phyloP scores from a whole-genome alignment of 2,329 filamentous ascomycete species.

The Cladosporium sp. region DNA sequence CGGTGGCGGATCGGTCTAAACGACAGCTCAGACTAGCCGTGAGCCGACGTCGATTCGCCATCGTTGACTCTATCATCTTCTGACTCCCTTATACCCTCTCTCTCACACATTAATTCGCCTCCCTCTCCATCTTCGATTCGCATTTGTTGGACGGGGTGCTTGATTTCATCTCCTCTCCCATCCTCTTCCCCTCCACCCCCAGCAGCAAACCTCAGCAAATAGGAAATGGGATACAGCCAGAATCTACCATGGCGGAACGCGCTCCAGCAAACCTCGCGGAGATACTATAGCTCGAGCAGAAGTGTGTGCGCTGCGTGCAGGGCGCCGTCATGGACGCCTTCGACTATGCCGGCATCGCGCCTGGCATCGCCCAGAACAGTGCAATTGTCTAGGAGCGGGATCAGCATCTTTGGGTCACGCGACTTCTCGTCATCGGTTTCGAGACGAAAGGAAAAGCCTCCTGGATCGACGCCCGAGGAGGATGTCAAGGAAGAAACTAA shows the following conservation, averaged over 20 bases:
- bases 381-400: constrained; percentile 2
- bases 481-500: constrained; percentile 39
- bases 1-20: no score
- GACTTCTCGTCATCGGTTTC: constrained; percentile 39
- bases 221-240: constrained; percentile 60
- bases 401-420: constrained; percentile 23
- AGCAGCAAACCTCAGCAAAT: constrained; percentile 3
- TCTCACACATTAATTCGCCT: no score
- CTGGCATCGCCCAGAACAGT: constrained; percentile 16
- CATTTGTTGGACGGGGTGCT: no score
- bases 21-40: no score
- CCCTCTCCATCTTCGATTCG: no score
- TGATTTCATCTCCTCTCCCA: no score
- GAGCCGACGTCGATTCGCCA: no score
- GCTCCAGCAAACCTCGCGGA: constrained; percentile 30
- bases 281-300: constrained; percentile 25
- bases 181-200: neutral
- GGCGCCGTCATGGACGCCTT: constrained; percentile 17
- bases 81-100: no score
- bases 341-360: constrained; percentile 19
- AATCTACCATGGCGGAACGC: constrained; percentile 62
- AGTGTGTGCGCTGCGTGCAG: constrained; percentile 26
- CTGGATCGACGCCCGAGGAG: constrained; percentile 43
- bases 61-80: no score
- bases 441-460: constrained; percentile 53